A percentile compares a stretch with the other conserved stretches of the same genome.
Evolutionary conservation across 164 flowering plant genomes (phyloP).

Genomic region (Stephania yunnanensis): DNA sequence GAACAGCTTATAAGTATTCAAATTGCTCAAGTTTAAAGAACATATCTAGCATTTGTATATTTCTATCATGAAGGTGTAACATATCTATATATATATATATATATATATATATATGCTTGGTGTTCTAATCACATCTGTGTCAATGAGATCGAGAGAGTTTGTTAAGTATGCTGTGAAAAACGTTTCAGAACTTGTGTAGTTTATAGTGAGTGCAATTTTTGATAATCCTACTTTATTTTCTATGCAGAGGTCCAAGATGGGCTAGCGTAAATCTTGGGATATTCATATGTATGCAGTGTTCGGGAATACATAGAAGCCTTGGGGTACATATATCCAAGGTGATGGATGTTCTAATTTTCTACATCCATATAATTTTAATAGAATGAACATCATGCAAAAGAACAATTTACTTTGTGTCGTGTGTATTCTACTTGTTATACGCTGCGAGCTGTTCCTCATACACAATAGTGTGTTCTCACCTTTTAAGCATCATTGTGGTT

Average conservation of each 20-base stretch:
- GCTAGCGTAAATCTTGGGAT: conserved; percentile 66
- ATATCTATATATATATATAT: too few relatives aligned
- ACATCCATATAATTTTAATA: not conserved
- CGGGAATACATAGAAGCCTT: conserved; percentile 62
- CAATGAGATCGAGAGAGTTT: not conserved
- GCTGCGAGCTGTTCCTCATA: too few relatives aligned
- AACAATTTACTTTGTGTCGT: not conserved
- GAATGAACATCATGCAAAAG: not conserved
- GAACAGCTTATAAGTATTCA: not conserved
- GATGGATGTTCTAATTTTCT: not conserved
- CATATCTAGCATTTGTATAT: not conserved
- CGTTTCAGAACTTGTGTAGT: not conserved
- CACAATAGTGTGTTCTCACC: too few relatives aligned
- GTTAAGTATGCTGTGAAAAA: not conserved
- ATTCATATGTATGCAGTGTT: conserved; percentile 71
- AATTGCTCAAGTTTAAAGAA: not conserved
- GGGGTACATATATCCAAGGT: conserved; percentile 71
- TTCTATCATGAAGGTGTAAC: not conserved
- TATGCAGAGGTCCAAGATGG: conserved; percentile 62
- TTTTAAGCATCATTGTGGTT: too few relatives aligned
- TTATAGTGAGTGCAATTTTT: not conserved
- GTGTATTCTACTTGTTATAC: not conserved
- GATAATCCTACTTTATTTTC: conserved; percentile 8
- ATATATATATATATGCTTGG: too few relatives aligned
- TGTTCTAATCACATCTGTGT: not conserved